Conservation (phyloP, 352 stramenopile species). For the Phytopythium litorale region DNA sequence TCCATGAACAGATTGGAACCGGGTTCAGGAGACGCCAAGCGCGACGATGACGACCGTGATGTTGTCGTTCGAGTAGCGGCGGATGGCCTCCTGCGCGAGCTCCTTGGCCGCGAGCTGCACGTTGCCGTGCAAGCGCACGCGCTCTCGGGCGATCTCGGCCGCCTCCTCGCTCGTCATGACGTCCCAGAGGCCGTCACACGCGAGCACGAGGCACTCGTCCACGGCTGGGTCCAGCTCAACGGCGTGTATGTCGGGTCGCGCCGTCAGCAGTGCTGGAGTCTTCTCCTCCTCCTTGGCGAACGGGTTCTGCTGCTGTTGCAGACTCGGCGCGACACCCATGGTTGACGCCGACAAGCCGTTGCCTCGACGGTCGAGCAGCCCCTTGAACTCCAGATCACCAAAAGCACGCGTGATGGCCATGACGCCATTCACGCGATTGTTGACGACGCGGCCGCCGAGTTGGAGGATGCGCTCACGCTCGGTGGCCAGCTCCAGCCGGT, state of each 20-base stretch:
- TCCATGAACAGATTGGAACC: neutral
- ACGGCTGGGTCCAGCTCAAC: slow-evolving; percentile 28
- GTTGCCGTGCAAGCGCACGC: slow-evolving; percentile 45
- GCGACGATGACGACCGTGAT: slow-evolving; percentile 58
- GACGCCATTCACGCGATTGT: slow-evolving; percentile 81
- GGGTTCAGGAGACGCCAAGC: neutral
- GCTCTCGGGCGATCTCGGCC: slow-evolving; percentile 42
- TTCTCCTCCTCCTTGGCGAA: slow-evolving; percentile 40
- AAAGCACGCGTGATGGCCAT: slow-evolving; percentile 86
- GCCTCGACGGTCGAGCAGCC: slow-evolving; percentile 17
- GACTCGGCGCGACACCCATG: slow-evolving; percentile 18
- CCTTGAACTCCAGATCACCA: slow-evolving; percentile 83
- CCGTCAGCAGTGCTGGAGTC: slow-evolving; percentile 46
- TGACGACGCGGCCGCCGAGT: slow-evolving; percentile 62
- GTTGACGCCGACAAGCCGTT: slow-evolving; percentile 10
- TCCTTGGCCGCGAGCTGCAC: slow-evolving; percentile 62
- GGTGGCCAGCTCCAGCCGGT: slow-evolving; percentile 40
- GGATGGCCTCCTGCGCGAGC: slow-evolving; percentile 67
- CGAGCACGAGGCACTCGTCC: slow-evolving; percentile 71
- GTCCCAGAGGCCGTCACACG: slow-evolving; percentile 85
- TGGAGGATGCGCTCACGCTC: slow-evolving; percentile 55
- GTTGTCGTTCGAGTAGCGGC: slow-evolving; percentile 78
- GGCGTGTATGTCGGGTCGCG: slow-evolving; percentile 42
- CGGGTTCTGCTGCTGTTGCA: slow-evolving; percentile 22
- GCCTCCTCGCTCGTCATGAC: slow-evolving; percentile 70